Conservation (phyloP, 129 eudicot species). For the Deinandra increscens region DNA sequence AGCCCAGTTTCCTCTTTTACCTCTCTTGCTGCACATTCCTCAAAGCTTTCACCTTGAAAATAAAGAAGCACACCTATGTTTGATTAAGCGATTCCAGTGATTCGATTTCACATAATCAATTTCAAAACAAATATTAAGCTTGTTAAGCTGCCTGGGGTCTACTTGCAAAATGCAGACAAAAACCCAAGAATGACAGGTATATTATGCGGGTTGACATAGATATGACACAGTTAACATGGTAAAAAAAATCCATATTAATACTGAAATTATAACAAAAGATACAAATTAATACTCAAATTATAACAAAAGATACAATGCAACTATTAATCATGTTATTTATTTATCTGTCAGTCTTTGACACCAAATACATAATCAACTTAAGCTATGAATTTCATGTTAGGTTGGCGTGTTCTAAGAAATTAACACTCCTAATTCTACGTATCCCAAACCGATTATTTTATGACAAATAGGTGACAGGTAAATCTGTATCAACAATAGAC, state of each 20-base stretch:
- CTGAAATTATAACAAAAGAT: not conserved
- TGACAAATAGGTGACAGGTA: too few species aligned
- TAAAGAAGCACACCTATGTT: not conserved
- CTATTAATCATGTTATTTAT: not conserved
- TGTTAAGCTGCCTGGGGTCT: too few species aligned
- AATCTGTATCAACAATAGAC: too few species aligned
- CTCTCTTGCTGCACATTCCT: constrained; percentile 93
- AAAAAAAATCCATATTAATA: not conserved
- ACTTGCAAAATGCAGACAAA: too few species aligned
- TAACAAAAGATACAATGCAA: not conserved
- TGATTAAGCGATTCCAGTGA: not conserved
- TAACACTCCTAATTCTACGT: too few species aligned
- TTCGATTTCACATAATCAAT: not conserved
- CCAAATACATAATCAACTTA: not conserved
- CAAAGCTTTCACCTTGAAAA: constrained; percentile 71
- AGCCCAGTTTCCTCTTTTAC: constrained; percentile 89
- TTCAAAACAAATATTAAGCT: not conserved
- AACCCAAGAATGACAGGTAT: too few species aligned
- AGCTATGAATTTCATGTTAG: too few species aligned
- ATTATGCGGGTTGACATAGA: not conserved
- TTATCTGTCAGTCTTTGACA: not conserved
- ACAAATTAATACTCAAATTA: not conserved
- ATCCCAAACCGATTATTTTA: too few species aligned
- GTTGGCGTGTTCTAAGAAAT: too few species aligned
- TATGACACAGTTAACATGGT: not conserved